A percentile compares a stretch with the other conserved stretches of the same genome.
These are phyloP conservation scores for Phaeosphaeriaceae sp. DNA, from an alignment of 2,329 filamentous ascomycete species.

Conservation along the genomic window DNA sequence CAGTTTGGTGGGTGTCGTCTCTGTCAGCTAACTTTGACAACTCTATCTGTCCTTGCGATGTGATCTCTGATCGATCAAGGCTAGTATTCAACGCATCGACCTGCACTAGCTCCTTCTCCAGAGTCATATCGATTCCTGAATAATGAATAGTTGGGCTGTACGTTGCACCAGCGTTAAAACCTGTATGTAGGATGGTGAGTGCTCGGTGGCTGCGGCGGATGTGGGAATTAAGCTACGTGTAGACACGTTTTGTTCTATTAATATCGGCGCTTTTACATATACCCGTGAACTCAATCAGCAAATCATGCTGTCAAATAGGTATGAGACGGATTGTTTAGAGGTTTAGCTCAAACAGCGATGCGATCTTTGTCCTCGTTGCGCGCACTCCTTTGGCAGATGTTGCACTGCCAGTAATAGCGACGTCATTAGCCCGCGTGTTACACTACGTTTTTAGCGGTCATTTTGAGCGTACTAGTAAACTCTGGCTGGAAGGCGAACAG, in stretches of 20 bases:
- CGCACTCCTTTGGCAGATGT: background rate
- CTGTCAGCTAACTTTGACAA: conserved; percentile 5
- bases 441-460: too few species aligned
- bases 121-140: background rate
- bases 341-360: background rate
- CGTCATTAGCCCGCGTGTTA: too few species aligned
- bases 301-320: too few species aligned
- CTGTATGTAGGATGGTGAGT: background rate
- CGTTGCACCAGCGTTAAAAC: background rate
- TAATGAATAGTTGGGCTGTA: background rate
- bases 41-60: conserved; percentile 15
- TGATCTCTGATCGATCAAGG: conserved; percentile 22
- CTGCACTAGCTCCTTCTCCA: conserved; percentile 30
- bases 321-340: background rate
- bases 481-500: too few species aligned
- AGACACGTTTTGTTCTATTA: background rate
- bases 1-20: conserved; percentile 23
- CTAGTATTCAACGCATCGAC: conserved; percentile 14
- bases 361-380: too few species aligned
- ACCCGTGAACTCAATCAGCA: background rate
- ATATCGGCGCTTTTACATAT: background rate
- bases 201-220: conserved; percentile 19
- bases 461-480: too few species aligned
- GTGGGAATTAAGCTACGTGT: background rate
- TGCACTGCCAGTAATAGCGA: background rate